Percentiles rank a stretch among this genome's conserved stretches.
phyloP scores from a whole-genome alignment of 2,329 filamentous ascomycete species.

The Monosporascus sp. region DNA sequence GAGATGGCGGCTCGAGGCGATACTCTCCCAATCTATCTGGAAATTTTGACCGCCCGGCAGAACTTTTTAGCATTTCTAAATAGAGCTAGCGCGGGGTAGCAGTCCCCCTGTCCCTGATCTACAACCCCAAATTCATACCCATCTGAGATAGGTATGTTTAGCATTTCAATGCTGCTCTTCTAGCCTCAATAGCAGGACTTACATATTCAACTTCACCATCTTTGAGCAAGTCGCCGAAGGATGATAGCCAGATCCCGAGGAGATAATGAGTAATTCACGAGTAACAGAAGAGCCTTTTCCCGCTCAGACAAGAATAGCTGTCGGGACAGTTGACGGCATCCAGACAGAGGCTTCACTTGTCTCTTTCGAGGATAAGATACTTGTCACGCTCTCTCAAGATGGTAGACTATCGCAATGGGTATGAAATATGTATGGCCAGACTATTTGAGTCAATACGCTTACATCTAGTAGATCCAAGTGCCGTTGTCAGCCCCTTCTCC shows the following conservation, averaged over 20 bases:
- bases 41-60: slow-evolving; percentile 30
- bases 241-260: slow-evolving; percentile 1
- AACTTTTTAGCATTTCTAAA: slow-evolving; percentile 12
- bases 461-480: slow-evolving; percentile 61
- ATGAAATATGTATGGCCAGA: slow-evolving; percentile 21
- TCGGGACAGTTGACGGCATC: slow-evolving; percentile 60
- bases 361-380: slow-evolving; percentile 82
- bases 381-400: slow-evolving; percentile 82
- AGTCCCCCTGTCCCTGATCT: background rate
- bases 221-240: no score
- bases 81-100: slow-evolving; percentile 22
- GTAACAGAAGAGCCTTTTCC: slow-evolving; percentile 59
- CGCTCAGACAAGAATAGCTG: slow-evolving; percentile 53
- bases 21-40: background rate
- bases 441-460: slow-evolving; percentile 1
- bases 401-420: slow-evolving; percentile 92
- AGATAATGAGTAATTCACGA: slow-evolving; percentile 35
- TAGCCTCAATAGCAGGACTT: no score
- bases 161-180: background rate
- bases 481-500: slow-evolving; percentile 65
- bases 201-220: no score
- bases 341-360: slow-evolving; percentile 68
- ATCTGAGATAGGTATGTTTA: background rate
- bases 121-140: background rate
- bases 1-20: slow-evolving; percentile 1